Conservation (phyloP, 306 rosid genomes). For the Quercus agrifolia region DNA sequence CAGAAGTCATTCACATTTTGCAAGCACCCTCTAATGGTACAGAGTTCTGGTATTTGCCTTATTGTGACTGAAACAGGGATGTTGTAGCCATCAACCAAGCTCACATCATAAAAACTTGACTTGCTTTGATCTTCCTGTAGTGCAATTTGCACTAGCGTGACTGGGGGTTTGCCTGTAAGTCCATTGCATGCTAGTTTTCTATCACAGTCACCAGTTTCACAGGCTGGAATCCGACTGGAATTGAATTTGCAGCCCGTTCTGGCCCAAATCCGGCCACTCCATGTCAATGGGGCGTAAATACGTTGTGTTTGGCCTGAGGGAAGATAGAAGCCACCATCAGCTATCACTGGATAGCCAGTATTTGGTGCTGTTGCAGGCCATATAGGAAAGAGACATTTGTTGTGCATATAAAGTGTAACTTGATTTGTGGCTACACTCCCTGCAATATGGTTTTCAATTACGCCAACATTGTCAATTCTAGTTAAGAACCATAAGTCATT, state of each 20-base stretch:
- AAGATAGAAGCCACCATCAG: conserved; percentile 81
- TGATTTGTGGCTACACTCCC: conserved; percentile 47
- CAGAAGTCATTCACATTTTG: conserved; percentile 52
- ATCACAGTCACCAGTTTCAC: conserved; percentile 86
- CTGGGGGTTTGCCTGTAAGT: conserved; percentile 77
- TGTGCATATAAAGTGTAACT: conserved; percentile 48
- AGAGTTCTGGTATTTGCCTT: conserved; percentile 26
- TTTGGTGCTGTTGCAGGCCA: conserved; percentile 95
- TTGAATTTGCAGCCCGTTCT: conserved; percentile 75
- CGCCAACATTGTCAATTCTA: background rate
- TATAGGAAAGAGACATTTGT: conserved; percentile 73
- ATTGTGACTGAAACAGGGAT: conserved; percentile 50
- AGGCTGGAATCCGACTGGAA: conserved; percentile 40
- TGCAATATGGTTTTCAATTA: conserved; percentile 9
- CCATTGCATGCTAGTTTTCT: conserved; percentile 80
- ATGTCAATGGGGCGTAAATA: conserved; percentile 53
- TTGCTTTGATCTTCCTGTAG: conserved; percentile 52
- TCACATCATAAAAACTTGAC: conserved; percentile 68
- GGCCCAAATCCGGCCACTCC: conserved; percentile 91
- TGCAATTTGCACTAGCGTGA: conserved; percentile 57
- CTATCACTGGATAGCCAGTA: conserved; percentile 64
- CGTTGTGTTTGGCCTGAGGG: conserved; percentile 41
- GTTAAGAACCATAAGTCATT: too few species aligned
- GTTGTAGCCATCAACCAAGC: conserved; percentile 89
- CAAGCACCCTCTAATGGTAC: conserved; percentile 56